A percentile compares a stretch with the other conserved stretches of the same genome.
phyloP scores from a whole-genome alignment of 306 rosid genomes.

The Astragalus glycyphyllos region DNA sequence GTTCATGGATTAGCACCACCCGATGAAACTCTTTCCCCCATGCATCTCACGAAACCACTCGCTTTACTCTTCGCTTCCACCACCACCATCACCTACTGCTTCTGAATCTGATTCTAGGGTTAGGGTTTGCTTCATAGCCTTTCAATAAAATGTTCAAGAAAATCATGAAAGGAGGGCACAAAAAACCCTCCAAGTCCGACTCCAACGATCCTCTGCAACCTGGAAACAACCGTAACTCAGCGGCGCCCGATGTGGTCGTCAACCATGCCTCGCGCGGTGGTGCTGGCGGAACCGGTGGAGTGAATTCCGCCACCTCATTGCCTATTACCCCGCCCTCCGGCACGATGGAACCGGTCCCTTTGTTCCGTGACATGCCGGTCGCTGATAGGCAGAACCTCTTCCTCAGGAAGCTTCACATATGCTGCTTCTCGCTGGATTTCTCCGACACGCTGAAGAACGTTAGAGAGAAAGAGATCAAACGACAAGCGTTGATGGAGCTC shows the following conservation, averaged over 20 bases:
- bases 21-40: constrained; percentile 44
- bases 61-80: background rate
- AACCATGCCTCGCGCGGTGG: constrained; percentile 81
- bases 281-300: background rate
- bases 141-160: constrained; percentile 74
- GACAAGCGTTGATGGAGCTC: constrained; percentile 79
- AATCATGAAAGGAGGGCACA: constrained; percentile 80
- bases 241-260: constrained; percentile 63
- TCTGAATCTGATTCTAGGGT: constrained; percentile 51
- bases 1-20: constrained; percentile 39
- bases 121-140: constrained; percentile 53
- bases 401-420: constrained; percentile 67
- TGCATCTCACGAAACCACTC: constrained; percentile 42
- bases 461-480: constrained; percentile 88
- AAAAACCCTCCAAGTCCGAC: constrained; percentile 91
- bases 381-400: constrained; percentile 74
- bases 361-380: constrained; percentile 71
- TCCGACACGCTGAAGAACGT: constrained; percentile 73
- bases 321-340: constrained; percentile 56
- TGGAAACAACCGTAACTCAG: constrained; percentile 53
- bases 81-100: constrained; percentile 27
- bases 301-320: constrained; percentile 21
- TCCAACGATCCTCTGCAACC: constrained; percentile 58
- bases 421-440: constrained; percentile 77
- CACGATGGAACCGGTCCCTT: constrained; percentile 68